Percentiles rank a stretch among this genome's conserved stretches.
Conservation (phyloP, 352 stramenopile species). For the Pythium folliculosum region DNA sequence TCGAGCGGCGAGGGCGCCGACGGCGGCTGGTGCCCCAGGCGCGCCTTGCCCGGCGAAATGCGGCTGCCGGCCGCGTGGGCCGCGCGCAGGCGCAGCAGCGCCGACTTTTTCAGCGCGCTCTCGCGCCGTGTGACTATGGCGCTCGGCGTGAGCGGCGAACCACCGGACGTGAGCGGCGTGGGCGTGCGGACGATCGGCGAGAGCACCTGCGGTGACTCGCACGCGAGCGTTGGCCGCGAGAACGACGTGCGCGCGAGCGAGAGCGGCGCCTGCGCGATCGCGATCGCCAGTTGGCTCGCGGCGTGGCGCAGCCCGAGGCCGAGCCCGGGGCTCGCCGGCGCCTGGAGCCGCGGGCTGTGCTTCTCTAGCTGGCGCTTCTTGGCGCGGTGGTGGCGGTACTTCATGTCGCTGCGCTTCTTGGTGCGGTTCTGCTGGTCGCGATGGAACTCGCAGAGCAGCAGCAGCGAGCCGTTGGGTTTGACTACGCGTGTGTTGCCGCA, state of each 20-base stretch:
- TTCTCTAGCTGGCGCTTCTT: slow-evolving; percentile 47
- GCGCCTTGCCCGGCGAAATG: slow-evolving; percentile 27
- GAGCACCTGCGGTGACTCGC: slow-evolving; percentile 5
- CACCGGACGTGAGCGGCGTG: slow-evolving; percentile 14
- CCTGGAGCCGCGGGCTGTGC: not conserved
- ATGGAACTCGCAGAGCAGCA: slow-evolving; percentile 83
- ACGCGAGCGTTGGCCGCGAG: not conserved
- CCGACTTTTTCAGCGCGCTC: slow-evolving; percentile 7
- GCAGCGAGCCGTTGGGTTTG: slow-evolving; percentile 72
- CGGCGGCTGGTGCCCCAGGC: too few relatives aligned
- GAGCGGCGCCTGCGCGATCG: not conserved
- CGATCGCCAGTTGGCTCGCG: not conserved
- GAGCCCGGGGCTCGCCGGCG: not conserved
- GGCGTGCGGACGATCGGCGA: slow-evolving; percentile 19
- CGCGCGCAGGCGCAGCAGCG: slow-evolving; percentile 25
- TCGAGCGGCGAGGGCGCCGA: too few relatives aligned
- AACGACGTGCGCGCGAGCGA: too few relatives aligned
- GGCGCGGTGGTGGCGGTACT: slow-evolving; percentile 68
- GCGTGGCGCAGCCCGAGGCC: not conserved
- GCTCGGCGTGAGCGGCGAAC: slow-evolving; percentile 9
- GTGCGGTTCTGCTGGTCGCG: slow-evolving; percentile 84
- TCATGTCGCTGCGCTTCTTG: slow-evolving; percentile 85
- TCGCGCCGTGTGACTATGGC: slow-evolving; percentile 8
- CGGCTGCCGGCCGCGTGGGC: slow-evolving; percentile 7
- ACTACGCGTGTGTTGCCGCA: slow-evolving; percentile 69